Evolutionary conservation across 495 filamentous ascomycete genomes (phyloP), one percentile per base, ranked within the genome.

Genomic region (Podospora australis): DNA sequence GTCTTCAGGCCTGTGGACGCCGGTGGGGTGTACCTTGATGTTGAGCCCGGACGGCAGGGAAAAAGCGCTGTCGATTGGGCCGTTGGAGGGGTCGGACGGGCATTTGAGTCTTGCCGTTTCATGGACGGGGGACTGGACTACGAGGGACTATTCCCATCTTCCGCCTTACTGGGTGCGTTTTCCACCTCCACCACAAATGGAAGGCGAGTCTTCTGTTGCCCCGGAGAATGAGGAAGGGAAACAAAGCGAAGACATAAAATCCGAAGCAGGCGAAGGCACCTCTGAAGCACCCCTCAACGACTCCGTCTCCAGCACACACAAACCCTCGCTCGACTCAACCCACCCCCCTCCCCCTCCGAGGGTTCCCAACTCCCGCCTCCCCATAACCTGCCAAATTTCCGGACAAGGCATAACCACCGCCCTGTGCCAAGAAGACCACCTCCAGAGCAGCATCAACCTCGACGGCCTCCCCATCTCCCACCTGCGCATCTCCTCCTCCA

Each of bases 81-180:
- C 74, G 4, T 57, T 80, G 6, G 78, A 83, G 51, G 78, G 82
- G 58, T 78, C 77, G 0, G 81, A 84, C 62, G 80, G 82, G 0
- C 71, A 82, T 55, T 56, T 84, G 43, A 80, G 75, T 22, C 50
- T 84, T 41, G 70, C 70, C 2, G 67, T 78, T 20, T 56, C 60
- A 16, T 86, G 81, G 81, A 68, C 71, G 16, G 53, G 63, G 21
- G 57, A 65, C 20, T 86, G 82, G 81, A 78, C 74, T n/a, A 68
- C 66, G 22, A 70, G 80, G 32, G 70, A 76, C 38, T 63, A 61
- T 9, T 60, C 66, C 4, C 70, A 73, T 26, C 60, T 85, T 2
- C 80, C 81, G 21, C 81, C 80, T 0, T 81, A 81, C 53, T 85
- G 80, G 81, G 71, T 75, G n/a, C 61, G 70, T 2, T 58, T 81